Percentiles rank a stretch among this genome's conserved stretches.
Evolutionary conservation across 257 asterid genomes (phyloP).

Genomic region (Apocynum venetum): DNA sequence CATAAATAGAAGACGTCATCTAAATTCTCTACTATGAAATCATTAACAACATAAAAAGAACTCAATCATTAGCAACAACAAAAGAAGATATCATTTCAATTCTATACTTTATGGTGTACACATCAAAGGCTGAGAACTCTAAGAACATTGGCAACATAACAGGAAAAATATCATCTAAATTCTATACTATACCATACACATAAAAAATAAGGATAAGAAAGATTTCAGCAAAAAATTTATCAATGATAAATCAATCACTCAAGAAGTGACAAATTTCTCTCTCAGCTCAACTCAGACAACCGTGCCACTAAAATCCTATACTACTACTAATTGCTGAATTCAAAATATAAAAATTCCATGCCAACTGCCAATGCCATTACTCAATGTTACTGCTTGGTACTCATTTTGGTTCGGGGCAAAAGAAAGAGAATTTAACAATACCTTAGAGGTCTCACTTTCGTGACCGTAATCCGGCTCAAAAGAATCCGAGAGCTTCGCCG

Average conservation of each 20-base stretch:
- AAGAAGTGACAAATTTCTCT: neutral
- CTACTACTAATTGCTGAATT: neutral
- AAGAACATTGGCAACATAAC: neutral
- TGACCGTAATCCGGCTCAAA: conserved; percentile 14
- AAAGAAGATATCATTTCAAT: no score
- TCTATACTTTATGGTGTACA: no score
- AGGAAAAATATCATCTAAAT: neutral
- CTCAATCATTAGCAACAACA: no score
- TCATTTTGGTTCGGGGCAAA: neutral
- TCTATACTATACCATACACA: neutral
- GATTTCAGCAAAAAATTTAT: neutral
- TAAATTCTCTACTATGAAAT: neutral
- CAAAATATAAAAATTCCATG: neutral
- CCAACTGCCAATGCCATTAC: neutral
- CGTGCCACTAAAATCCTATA: neutral
- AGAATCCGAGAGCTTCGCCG: conserved; percentile 30
- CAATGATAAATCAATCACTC: neutral
- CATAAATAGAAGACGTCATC: neutral
- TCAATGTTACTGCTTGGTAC: neutral
- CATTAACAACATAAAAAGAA: no score
- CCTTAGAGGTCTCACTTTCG: conserved; percentile 28
- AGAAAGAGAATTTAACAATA: conserved; percentile 14
- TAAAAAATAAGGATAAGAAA: neutral
- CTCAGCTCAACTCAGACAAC: neutral
- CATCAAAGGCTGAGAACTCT: neutral